phyloP scores from a whole-genome alignment of 257 asterid species.

The Echites panduratus region DNA sequence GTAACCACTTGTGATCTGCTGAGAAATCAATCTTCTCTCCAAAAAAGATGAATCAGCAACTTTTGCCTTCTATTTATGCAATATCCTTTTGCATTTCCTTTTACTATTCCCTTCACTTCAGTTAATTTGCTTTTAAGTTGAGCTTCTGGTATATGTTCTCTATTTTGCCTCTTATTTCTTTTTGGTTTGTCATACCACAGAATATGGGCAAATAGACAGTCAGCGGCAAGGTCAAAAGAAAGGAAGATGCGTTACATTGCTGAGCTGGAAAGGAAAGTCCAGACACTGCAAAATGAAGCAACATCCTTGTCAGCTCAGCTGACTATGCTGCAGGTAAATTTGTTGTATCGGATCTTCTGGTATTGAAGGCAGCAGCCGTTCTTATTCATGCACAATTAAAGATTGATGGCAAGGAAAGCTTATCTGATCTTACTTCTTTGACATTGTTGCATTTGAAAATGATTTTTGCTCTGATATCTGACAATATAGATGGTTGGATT shows the following conservation, averaged over 20 bases:
- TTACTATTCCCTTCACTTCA: neutral
- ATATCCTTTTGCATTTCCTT: neutral
- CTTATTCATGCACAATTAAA: no score
- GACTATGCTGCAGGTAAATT: slow-evolving; percentile 71
- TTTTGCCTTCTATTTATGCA: no score
- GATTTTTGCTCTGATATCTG: neutral
- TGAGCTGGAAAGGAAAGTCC: slow-evolving; percentile 97
- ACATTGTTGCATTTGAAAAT: neutral
- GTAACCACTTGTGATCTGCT: neutral
- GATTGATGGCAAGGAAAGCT: no score
- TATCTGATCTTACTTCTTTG: neutral
- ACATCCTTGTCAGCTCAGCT: slow-evolving; percentile 93
- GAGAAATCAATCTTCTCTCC: neutral
- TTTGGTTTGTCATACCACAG: slow-evolving; percentile 25
- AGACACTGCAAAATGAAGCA: slow-evolving; percentile 90
- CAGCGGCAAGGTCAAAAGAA: slow-evolving; percentile 98
- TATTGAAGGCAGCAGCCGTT: no score
- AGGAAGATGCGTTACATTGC: slow-evolving; percentile 96
- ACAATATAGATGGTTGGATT: neutral
- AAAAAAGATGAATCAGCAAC: neutral
- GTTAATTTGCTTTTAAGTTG: neutral
- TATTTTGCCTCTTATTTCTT: neutral
- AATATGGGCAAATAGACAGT: slow-evolving; percentile 99
- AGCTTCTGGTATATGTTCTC: neutral
- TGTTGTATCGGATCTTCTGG: no score